Conservation (phyloP, 805 yeast species). For the Dipodascus albidus region DNA sequence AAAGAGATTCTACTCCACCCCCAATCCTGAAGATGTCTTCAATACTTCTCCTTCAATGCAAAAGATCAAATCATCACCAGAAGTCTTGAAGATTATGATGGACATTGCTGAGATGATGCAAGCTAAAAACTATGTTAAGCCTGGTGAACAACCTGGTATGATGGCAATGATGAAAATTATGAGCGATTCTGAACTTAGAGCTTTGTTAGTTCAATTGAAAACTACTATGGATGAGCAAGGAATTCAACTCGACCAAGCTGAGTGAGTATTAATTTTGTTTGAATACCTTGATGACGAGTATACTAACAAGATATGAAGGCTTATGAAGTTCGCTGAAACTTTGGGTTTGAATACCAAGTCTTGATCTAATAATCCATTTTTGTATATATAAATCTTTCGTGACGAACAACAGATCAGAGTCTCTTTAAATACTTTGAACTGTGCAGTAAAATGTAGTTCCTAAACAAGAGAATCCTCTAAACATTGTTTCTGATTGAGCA, state of each 20-base stretch:
- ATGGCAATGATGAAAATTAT: conserved; percentile 2
- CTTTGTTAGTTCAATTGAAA: background rate
- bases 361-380: too few species aligned
- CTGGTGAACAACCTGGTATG: conserved; percentile 1
- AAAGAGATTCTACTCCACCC: background rate
- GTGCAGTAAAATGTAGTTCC: too few species aligned
- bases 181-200: background rate
- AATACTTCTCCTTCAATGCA: background rate
- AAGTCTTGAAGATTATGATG: conserved; percentile 1
- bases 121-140: background rate
- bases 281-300: too few species aligned
- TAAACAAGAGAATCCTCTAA: too few species aligned
- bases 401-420: too few species aligned
- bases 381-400: too few species aligned
- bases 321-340: background rate
- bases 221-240: background rate
- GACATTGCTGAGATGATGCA: conserved; percentile 1
- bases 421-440: too few species aligned
- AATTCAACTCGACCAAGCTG: background rate
- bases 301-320: background rate
- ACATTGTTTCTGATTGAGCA: too few species aligned
- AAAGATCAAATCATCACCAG: conserved; percentile 1
- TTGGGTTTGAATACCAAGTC: background rate
- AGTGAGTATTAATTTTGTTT: too few species aligned
- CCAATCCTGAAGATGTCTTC: background rate